phyloP scores from a whole-genome alignment of 2,329 filamentous ascomycete genomes.

The Pseudogymnoascus sp. region DNA sequence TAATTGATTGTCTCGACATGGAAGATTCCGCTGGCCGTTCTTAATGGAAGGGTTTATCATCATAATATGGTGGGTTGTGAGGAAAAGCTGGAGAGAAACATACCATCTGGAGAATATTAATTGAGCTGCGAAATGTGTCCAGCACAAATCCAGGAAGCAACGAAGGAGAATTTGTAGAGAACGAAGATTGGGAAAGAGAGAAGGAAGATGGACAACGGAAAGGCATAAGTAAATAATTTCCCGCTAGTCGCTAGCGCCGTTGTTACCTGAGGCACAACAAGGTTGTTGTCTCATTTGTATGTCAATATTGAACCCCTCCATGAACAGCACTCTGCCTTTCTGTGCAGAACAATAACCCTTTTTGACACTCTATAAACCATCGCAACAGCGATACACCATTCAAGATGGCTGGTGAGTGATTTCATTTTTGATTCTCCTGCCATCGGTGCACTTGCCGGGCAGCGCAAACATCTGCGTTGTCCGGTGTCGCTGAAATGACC shows the following conservation, averaged over 20 bases:
- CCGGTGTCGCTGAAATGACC: neutral
- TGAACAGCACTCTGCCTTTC: neutral
- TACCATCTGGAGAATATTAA: conserved; percentile 23
- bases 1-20: conserved; percentile 47
- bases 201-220: conserved; percentile 7
- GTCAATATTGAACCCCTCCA: conserved; percentile 6
- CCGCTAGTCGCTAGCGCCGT: conserved; percentile 3
- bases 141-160: neutral
- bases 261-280: conserved; percentile 5
- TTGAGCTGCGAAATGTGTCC: conserved; percentile 11
- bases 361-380: neutral
- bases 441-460: neutral
- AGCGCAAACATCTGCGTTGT: neutral
- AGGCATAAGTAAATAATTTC: conserved; percentile 8
- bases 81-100: conserved; percentile 17
- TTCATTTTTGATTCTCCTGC: neutral
- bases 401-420: conserved; percentile 27
- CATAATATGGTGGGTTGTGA: conserved; percentile 29
- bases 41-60: conserved; percentile 52
- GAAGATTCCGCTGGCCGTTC: conserved; percentile 57
- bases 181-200: conserved; percentile 4
- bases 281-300: conserved; percentile 8
- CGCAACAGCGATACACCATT: conserved; percentile 2
- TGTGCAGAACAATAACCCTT: neutral
- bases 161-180: neutral